phyloP scores from a whole-genome alignment of 2,329 filamentous ascomycete genomes.

The Trichoderma sp. region DNA sequence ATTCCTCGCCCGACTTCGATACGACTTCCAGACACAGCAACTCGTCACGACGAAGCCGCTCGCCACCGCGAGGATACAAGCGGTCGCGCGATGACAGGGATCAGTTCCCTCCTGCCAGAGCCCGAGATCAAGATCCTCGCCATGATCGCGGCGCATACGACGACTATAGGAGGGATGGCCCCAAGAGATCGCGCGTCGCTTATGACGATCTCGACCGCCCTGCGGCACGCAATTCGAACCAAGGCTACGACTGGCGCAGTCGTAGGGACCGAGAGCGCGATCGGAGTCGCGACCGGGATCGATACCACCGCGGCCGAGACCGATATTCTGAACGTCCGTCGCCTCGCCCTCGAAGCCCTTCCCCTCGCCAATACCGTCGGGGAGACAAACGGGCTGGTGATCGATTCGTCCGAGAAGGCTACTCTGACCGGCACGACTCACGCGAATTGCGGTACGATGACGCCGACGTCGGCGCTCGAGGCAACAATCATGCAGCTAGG shows the following conservation, averaged over 20 bases:
- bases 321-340: conserved; percentile 55
- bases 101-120: conserved; percentile 51
- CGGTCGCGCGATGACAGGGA: conserved; percentile 65
- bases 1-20: conserved; percentile 59
- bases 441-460: conserved; percentile 45
- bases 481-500: conserved; percentile 63
- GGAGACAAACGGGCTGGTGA: conserved; percentile 40
- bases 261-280: conserved; percentile 40
- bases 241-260: conserved; percentile 54
- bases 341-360: conserved; percentile 55
- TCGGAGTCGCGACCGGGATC: conserved; percentile 32
- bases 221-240: conserved; percentile 42
- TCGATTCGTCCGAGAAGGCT: conserved; percentile 36
- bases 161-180: conserved; percentile 50
- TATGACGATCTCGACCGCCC: conserved; percentile 62
- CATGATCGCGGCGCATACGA: conserved; percentile 65
- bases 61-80: conserved; percentile 69
- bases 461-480: conserved; percentile 41
- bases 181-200: conserved; percentile 48
- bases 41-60: conserved; percentile 53
- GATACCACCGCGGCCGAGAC: conserved; percentile 41
- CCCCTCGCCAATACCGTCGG: conserved; percentile 46
- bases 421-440: conserved; percentile 30
- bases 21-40: conserved; percentile 45
- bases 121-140: conserved; percentile 53